phyloP scores from a whole-genome alignment of 495 filamentous ascomycete species.

The Aspergillus carlsbadensis region DNA sequence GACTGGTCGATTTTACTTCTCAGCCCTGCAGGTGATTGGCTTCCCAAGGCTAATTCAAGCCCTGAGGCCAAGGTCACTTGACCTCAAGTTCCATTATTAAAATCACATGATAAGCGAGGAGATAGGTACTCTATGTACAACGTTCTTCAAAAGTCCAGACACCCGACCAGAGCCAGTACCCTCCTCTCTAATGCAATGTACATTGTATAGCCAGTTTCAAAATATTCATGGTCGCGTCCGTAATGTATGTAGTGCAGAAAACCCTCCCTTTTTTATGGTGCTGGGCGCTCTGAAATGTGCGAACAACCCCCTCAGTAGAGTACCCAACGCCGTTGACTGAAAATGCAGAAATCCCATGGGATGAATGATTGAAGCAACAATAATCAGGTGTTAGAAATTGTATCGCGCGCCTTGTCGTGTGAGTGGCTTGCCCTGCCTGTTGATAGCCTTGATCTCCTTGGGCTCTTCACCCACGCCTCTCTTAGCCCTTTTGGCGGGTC shows the following conservation, averaged over 20 bases:
- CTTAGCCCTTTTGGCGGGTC: slow-evolving; percentile 60
- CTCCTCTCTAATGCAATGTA: slow-evolving; percentile 16
- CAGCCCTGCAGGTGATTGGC: too few species aligned
- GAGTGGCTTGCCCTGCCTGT: slow-evolving; percentile 47
- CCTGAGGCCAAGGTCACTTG: slow-evolving; percentile 7
- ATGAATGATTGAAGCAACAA: slow-evolving; percentile 4
- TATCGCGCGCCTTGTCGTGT: slow-evolving; percentile 50
- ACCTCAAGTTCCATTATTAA: neutral
- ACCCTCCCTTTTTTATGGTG: slow-evolving; percentile 6
- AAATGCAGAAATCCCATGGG: slow-evolving; percentile 4
- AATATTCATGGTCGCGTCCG: slow-evolving; percentile 23
- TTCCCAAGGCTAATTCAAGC: too few species aligned
- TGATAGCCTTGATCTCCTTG: slow-evolving; percentile 44
- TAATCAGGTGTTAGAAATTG: slow-evolving; percentile 27
- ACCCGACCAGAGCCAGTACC: neutral
- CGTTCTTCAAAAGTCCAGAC: neutral
- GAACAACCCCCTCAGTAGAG: neutral
- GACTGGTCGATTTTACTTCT: slow-evolving; percentile 14
- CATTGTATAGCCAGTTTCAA: slow-evolving; percentile 7
- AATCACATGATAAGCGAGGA: slow-evolving; percentile 3
- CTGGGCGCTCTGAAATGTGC: slow-evolving; percentile 5
- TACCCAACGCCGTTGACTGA: slow-evolving; percentile 4
- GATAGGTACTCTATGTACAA: neutral
- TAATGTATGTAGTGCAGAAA: slow-evolving; percentile 20
- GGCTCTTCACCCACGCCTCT: slow-evolving; percentile 43